Base-by-base conservation (phyloP, 306 rosid species). In the Lagenaria siceraria region DNA sequence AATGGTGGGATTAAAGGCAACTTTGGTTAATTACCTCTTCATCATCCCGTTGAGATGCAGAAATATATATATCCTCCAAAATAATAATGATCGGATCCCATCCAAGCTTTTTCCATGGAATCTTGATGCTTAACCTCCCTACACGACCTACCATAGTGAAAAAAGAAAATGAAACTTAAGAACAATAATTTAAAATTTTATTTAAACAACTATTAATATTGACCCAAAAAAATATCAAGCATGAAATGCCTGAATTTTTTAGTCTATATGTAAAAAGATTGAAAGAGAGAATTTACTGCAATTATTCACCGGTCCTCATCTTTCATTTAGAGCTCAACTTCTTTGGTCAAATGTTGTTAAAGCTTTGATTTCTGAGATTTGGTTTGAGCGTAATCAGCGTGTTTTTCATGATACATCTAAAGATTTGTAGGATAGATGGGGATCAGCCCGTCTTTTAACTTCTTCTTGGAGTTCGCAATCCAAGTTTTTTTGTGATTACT, bases 31-130 rank as follows among this genome's bases (percentile, higher is more conserved):
- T 77, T 80, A 95, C 98, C 97, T 95, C 98, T 76, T 85, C 84
- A 85, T 92, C 98, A 80, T 86, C 91, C 83, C 97, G 88, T 75
- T 88, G 94, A 60, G 98, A 87, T 61, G 96, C 95, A 82, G 86
- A 90, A 83, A 95, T 70, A 81, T 85, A 95, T 40, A 92, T 88
- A 83, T 90, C 89, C 82, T 95, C 98, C 73, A 95, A 85, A 76
- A 82, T 75, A 48, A 95, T 92, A 68, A 92, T 87, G 82, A 92
- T 84, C 52, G 98, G 96, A 46, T 92, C 97, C 97, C 98, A 86
- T 18, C 93, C 93, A 59, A 94, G 95, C 93, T 85, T 92, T 84
- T 90, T 95, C 98, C 98, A 95, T 46, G 98, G 97, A 86, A 95
- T 92, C 86, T 89, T 92, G 79, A 95, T 92, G 90, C 98, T 95